phyloP scores from a whole-genome alignment of 257 asterid species.

The Thymus quinquecostatus region DNA sequence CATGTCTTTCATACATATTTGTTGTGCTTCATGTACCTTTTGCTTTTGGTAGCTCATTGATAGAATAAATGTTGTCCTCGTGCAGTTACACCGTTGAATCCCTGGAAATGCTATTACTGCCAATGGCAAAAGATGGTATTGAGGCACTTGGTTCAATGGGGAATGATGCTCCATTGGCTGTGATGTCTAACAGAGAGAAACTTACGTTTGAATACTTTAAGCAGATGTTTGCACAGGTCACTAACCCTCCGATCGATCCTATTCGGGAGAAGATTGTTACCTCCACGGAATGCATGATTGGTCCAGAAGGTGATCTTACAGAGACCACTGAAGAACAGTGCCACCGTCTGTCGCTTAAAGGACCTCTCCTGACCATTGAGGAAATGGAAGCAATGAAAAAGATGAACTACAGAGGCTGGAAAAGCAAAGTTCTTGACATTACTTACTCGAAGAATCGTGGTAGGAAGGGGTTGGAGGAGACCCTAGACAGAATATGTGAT shows the following conservation, averaged over 20 bases:
- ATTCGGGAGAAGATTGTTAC: no score
- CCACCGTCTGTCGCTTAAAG: no score
- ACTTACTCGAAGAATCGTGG: conserved; percentile 76
- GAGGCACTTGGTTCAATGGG: conserved; percentile 99
- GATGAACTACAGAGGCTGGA: conserved; percentile 67
- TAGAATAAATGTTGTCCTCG: conserved; percentile 17
- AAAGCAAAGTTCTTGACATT: conserved; percentile 87
- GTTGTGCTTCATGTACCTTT: conserved; percentile 1
- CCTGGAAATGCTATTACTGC: conserved; percentile 90
- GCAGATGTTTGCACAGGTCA: conserved; percentile 99
- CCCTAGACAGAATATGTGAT: conserved; percentile 81
- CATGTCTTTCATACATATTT: background rate
- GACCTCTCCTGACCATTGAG: no score
- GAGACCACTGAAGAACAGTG: no score
- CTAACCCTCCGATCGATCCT: conserved; percentile 55
- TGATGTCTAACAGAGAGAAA: conserved; percentile 95
- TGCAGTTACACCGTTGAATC: conserved; percentile 90
- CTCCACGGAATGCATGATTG: no score
- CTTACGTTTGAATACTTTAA: conserved; percentile 92
- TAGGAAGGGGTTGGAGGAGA: conserved; percentile 88
- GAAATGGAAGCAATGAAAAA: no score
- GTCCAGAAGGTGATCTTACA: no score
- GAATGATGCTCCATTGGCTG: conserved; percentile 97
- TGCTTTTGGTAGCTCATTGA: conserved; percentile 5
- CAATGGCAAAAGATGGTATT: conserved; percentile 95